Conservation (phyloP, 2,329 filamentous ascomycete genomes). For the Cladosporium sp. region DNA sequence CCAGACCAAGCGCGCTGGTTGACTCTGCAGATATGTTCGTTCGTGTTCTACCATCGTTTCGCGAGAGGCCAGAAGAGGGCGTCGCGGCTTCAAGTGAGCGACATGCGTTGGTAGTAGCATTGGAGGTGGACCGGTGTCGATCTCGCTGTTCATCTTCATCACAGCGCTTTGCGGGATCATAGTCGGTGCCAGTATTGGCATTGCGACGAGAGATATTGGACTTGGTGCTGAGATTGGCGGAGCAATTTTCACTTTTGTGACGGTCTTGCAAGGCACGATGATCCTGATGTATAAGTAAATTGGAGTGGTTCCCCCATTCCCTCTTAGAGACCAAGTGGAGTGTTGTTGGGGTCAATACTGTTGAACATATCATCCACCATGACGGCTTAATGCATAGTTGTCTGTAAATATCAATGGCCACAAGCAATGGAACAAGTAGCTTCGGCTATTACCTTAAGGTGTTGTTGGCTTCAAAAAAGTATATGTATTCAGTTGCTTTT, state of each 20-base stretch:
- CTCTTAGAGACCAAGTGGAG: not conserved
- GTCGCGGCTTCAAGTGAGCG: not conserved
- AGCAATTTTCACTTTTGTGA: not conserved
- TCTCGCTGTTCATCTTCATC: not conserved
- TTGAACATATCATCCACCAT: not conserved
- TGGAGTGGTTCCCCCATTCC: not conserved
- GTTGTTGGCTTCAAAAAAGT: not conserved
- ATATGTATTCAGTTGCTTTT: not conserved
- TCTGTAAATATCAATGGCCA: not conserved
- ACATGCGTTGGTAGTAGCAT: slow-evolving; percentile 1
- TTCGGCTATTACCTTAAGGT: not conserved
- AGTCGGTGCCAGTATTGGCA: not conserved
- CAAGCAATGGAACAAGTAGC: not conserved
- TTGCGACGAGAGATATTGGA: not conserved
- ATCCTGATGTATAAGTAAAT: not conserved
- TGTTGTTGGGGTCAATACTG: not conserved
- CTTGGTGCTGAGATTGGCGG: slow-evolving; percentile 1
- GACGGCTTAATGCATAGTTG: not conserved
- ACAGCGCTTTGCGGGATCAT: not conserved
- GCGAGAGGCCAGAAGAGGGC: not conserved
- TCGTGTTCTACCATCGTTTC: not conserved
- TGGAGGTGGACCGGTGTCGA: not conserved
- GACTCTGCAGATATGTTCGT: slow-evolving; percentile 1
- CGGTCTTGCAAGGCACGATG: not conserved
- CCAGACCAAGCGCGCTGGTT: not conserved